Conservation (phyloP, 805 yeast genomes). For the Lipomyces mesembrius region DNA sequence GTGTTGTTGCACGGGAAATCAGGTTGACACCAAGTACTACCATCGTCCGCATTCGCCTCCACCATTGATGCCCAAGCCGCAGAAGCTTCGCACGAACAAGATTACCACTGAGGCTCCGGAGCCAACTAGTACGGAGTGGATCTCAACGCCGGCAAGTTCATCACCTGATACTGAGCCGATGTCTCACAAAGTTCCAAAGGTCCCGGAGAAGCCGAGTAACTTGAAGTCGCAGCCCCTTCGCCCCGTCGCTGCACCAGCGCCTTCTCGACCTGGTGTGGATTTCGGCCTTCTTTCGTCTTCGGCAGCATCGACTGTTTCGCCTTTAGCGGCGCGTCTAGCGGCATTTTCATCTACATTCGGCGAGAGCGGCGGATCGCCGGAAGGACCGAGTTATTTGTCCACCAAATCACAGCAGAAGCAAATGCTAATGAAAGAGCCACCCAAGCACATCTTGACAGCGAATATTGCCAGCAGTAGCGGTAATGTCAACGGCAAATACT, state of each 20-base stretch:
- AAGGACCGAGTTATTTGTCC: slow-evolving; percentile 19
- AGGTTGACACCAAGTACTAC: slow-evolving; percentile 25
- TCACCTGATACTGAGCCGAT: not conserved
- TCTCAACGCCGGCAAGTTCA: slow-evolving; percentile 9
- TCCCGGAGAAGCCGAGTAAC: slow-evolving; percentile 31
- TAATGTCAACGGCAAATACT: not conserved
- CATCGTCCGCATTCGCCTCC: slow-evolving; percentile 37
- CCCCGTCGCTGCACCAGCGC: slow-evolving; percentile 5
- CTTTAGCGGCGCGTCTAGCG: slow-evolving; percentile 30
- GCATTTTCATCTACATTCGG: slow-evolving; percentile 32
- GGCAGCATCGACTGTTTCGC: slow-evolving; percentile 28
- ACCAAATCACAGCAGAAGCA: slow-evolving; percentile 2
- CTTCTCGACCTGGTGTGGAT: slow-evolving; percentile 10
- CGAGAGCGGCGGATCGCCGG: slow-evolving; percentile 26
- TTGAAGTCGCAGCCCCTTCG: slow-evolving; percentile 20
- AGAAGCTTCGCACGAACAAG: slow-evolving; percentile 20
- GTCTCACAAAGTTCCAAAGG: slow-evolving; percentile 25
- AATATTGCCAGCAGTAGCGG: not conserved
- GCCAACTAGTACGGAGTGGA: slow-evolving; percentile 26
- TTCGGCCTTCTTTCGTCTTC: slow-evolving; percentile 31
- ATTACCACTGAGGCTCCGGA: slow-evolving; percentile 25
- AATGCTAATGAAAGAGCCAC: slow-evolving; percentile 1
- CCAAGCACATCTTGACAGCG: not conserved
- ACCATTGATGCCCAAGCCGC: slow-evolving; percentile 36
- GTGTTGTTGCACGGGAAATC: slow-evolving; percentile 25